These are phyloP conservation scores for Ajuga chamaepitys DNA, from an alignment of 257 asterid genomes.

Conservation along the genomic window DNA sequence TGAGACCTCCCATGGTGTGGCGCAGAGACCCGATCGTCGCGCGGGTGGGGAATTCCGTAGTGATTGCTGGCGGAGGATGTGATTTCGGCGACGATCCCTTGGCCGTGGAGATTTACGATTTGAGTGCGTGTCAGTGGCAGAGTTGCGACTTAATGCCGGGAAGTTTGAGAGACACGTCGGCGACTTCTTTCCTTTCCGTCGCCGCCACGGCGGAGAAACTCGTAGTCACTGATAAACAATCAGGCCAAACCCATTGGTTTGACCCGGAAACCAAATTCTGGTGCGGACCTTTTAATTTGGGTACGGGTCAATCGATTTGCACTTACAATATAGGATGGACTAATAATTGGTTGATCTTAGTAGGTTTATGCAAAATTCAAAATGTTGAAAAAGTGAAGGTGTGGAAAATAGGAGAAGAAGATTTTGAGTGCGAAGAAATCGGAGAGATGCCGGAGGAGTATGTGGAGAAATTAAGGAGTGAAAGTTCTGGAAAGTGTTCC, in stretches of 20 bases:
- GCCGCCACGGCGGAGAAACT: conserved; percentile 41
- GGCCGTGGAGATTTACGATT: conserved; percentile 58
- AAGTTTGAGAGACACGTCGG: conserved; percentile 34
- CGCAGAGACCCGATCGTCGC: conserved; percentile 66
- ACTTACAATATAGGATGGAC: conserved; percentile 36
- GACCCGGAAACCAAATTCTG: conserved; percentile 43
- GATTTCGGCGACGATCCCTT: conserved; percentile 66
- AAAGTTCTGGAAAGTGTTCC: conserved; percentile 21
- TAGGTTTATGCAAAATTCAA: conserved; percentile 31
- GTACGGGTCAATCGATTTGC: conserved; percentile 27
- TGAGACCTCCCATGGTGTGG: conserved; percentile 43
- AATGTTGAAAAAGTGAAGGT: conserved; percentile 34
- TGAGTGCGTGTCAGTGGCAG: conserved; percentile 26
- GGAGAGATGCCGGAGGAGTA: conserved; percentile 54
- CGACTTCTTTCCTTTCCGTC: conserved; percentile 45
- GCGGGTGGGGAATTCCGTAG: conserved; percentile 37
- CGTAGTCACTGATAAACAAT: conserved; percentile 35
- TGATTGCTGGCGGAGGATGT: conserved; percentile 75
- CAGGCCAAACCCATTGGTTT: conserved; percentile 49
- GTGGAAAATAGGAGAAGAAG: conserved; percentile 30
- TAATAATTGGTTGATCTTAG: conserved; percentile 22
- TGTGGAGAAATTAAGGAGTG: conserved; percentile 32
- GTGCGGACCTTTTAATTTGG: conserved; percentile 30
- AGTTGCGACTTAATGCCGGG: conserved; percentile 52
- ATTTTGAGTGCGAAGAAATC: conserved; percentile 28